Evolutionary conservation across 2,329 filamentous ascomycete genomes (phyloP).

Genomic region (Coniella vitis): DNA sequence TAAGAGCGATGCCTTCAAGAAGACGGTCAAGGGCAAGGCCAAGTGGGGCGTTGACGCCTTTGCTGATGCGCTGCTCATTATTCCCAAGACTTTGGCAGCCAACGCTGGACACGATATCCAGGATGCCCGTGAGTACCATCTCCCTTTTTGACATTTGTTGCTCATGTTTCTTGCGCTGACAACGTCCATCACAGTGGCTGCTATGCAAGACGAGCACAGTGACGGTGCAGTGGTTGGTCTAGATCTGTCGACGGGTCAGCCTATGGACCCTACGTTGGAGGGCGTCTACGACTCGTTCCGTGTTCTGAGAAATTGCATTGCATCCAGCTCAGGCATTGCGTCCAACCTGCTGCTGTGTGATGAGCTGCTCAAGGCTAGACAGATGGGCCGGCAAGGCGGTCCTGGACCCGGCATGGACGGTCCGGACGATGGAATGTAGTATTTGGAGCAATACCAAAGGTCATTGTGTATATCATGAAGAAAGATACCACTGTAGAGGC

Average conservation of each 20-base stretch:
- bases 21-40: slow-evolving; percentile 93
- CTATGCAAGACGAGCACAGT: slow-evolving; percentile 74
- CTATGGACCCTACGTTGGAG: slow-evolving; percentile 90
- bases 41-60: slow-evolving; percentile 95
- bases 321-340: slow-evolving; percentile 90
- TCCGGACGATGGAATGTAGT: slow-evolving; percentile 33
- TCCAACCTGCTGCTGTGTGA: slow-evolving; percentile 93
- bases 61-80: slow-evolving; percentile 87
- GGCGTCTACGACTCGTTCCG: slow-evolving; percentile 96
- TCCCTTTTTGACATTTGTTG: not conserved
- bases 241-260: slow-evolving; percentile 77
- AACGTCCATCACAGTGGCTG: slow-evolving; percentile 57
- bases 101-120: slow-evolving; percentile 97
- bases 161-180: slow-evolving; percentile 5
- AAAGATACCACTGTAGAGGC: slow-evolving; percentile 31
- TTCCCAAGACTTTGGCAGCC: slow-evolving; percentile 93
- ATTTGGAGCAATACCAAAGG: not conserved
- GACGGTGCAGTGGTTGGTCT: slow-evolving; percentile 84
- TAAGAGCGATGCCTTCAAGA: slow-evolving; percentile 77
- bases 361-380: slow-evolving; percentile 92
- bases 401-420: slow-evolving; percentile 61
- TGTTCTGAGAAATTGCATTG: slow-evolving; percentile 86
- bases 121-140: slow-evolving; percentile 67
- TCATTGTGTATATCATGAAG: slow-evolving; percentile 11
- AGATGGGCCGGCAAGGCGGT: slow-evolving; percentile 70